phyloP scores from a whole-genome alignment of 2,329 filamentous ascomycete species.

The Xylaria digitata region DNA sequence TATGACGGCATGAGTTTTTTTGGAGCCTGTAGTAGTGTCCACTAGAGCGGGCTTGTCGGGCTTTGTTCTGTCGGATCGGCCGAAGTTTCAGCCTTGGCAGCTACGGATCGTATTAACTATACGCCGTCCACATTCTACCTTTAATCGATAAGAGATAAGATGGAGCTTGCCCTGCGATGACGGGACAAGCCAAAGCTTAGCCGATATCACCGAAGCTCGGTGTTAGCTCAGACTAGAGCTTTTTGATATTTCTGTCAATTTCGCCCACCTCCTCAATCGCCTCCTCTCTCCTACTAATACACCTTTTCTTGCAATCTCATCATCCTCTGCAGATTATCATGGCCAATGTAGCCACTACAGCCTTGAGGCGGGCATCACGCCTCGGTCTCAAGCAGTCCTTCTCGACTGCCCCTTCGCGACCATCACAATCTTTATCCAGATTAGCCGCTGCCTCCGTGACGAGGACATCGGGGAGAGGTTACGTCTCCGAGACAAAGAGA shows the following conservation, averaged over 20 bases:
- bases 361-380: conserved; percentile 79
- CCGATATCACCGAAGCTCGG: conserved; percentile 40
- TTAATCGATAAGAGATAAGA: background rate
- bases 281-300: conserved; percentile 23
- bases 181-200: background rate
- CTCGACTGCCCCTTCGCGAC: conserved; percentile 51
- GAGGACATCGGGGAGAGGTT: conserved; percentile 63
- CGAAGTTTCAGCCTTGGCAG: background rate
- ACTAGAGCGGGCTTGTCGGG: background rate
- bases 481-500: conserved; percentile 86
- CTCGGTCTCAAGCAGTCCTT: conserved; percentile 59
- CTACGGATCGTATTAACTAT: conserved; percentile 26
- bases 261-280: conserved; percentile 15
- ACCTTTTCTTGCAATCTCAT: conserved; percentile 24
- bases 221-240: conserved; percentile 25
- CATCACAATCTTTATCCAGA: conserved; percentile 50
- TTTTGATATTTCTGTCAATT: conserved; percentile 28
- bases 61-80: conserved; percentile 11
- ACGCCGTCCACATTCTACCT: background rate
- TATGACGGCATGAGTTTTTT: conserved; percentile 38
- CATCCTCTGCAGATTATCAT: conserved; percentile 55
- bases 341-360: conserved; percentile 73
- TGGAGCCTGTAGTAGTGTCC: background rate
- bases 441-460: conserved; percentile 48
- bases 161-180: background rate